phyloP scores from a whole-genome alignment of 441 rosid species.

The Populus trichocarpa region DNA sequence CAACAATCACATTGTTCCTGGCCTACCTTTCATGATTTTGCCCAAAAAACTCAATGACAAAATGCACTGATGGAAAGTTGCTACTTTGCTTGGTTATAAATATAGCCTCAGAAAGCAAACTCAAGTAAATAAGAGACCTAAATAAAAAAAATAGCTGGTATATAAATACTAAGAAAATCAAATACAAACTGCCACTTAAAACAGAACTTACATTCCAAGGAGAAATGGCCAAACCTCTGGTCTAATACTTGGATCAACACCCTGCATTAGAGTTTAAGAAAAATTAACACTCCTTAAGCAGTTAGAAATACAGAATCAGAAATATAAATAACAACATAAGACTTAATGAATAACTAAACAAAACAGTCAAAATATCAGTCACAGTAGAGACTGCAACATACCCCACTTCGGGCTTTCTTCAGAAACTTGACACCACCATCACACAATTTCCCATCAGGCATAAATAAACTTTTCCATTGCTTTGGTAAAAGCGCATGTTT shows the following conservation, averaged over 20 bases:
- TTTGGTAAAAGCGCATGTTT: slow-evolving; percentile 29
- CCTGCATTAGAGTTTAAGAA: slow-evolving; percentile 41
- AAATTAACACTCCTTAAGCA: background rate
- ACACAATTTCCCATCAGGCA: no score
- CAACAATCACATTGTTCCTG: no score
- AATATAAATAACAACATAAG: background rate
- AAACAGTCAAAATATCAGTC: background rate
- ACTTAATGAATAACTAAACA: background rate
- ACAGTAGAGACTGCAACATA: slow-evolving; percentile 28
- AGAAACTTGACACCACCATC: no score
- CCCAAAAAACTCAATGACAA: no score
- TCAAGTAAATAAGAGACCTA: no score
- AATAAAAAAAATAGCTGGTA: background rate
- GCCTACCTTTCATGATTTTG: no score
- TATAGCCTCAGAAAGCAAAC: no score
- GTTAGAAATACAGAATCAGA: background rate
- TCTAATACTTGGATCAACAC: slow-evolving; percentile 84
- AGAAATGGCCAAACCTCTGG: slow-evolving; percentile 96
- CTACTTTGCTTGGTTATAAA: no score
- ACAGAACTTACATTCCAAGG: slow-evolving; percentile 73
- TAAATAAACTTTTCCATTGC: no score
- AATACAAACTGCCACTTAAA: no score
- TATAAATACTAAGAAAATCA: background rate
- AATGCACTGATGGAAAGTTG: no score
- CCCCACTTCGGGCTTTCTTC: slow-evolving; percentile 54